These are phyloP conservation scores for Monosporascus sp. DNA, from an alignment of 2,329 filamentous ascomycete species.

Conservation along the genomic window DNA sequence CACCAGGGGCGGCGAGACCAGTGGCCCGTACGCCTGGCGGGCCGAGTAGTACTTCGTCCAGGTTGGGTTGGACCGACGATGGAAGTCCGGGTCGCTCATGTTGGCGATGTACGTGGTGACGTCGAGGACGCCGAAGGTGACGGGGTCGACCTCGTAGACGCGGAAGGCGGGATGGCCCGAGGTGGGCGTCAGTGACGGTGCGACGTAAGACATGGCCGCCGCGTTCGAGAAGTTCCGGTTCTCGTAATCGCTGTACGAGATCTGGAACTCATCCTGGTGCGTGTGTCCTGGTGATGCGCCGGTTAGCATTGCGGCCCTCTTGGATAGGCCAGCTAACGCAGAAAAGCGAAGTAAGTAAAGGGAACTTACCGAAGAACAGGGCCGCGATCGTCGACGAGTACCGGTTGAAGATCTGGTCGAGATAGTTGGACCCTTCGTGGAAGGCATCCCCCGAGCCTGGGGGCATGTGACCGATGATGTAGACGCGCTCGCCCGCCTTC, in stretches of 20 bases:
- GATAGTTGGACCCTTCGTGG: constrained; percentile 45
- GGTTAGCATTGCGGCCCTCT: not conserved
- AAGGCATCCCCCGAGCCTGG: constrained; percentile 45
- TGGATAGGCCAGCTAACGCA: too few species aligned
- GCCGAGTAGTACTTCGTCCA: constrained; percentile 54
- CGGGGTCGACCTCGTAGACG: constrained; percentile 53
- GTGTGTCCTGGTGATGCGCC: constrained; percentile 37
- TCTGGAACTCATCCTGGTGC: constrained; percentile 51
- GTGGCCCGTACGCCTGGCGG: constrained; percentile 45
- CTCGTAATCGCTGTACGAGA: constrained; percentile 47
- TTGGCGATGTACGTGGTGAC: constrained; percentile 50
- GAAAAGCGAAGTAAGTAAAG: not conserved
- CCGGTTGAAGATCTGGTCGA: constrained; percentile 48
- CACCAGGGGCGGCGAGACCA: constrained; percentile 35
- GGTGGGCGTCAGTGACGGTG: constrained; percentile 49
- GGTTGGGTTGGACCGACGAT: constrained; percentile 35
- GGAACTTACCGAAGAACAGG: constrained; percentile 43
- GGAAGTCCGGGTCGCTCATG: constrained; percentile 39
- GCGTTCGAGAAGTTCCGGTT: constrained; percentile 37
- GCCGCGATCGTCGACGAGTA: constrained; percentile 50
- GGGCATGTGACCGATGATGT: constrained; percentile 54
- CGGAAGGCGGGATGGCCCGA: constrained; percentile 53
- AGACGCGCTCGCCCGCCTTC: constrained; percentile 45
- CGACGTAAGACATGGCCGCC: constrained; percentile 47
- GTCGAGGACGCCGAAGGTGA: constrained; percentile 51